Evolutionary conservation across 179 eudicot genomes (phyloP), one percentile per base, ranked within the genome.

Genomic region (Nepenthes alata): DNA sequence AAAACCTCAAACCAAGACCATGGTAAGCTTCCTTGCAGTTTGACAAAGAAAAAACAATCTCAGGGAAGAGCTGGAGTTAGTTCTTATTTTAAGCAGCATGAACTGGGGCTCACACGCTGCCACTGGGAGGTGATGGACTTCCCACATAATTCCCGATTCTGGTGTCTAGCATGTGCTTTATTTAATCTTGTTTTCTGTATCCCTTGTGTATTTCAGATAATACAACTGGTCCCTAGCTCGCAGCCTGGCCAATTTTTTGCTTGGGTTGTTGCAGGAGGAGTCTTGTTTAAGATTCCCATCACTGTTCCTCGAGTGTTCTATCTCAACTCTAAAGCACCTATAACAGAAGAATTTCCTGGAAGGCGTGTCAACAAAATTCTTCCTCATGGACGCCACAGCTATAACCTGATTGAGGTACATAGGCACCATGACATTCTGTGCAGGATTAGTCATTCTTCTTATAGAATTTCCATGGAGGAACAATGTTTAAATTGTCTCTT

Each of bases 281-380:
- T 64, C 69, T 89, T 89, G 98, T 82, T 67, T 65, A 91, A 86
- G 74, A 72, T 89, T 72, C 91, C 95, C 61, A 62, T 91, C 47
- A 71, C 15, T 66, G 85, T 89, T 62, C 88, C 98, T 61, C 76
- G 98, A 75, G 81, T 80, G 55, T 91, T 91, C 70, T 89, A 89
- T 74, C 89, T 91, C 65, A 91, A 91, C 69, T 86, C 89, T n/a
- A 91, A 83, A 80, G 93, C 95, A 74, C 84, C 95, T 55, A 67
- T 89, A 71, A 80, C 95, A 34, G 96, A 89, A 69, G 98, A 83
- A 70, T 81, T 91, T 74, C 98, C 98, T 77, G 96, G 98, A 73
- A 84, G 82, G 67, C 83, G 85, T 68, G 95, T 89, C 50, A 89
- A 81, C 78, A 91, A 84, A 78, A 75, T 80, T 75, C 95, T 91